These are phyloP conservation scores for Tetragonia tetragonoides DNA, from an alignment of 148 eudicot species.

Conservation along the genomic window DNA sequence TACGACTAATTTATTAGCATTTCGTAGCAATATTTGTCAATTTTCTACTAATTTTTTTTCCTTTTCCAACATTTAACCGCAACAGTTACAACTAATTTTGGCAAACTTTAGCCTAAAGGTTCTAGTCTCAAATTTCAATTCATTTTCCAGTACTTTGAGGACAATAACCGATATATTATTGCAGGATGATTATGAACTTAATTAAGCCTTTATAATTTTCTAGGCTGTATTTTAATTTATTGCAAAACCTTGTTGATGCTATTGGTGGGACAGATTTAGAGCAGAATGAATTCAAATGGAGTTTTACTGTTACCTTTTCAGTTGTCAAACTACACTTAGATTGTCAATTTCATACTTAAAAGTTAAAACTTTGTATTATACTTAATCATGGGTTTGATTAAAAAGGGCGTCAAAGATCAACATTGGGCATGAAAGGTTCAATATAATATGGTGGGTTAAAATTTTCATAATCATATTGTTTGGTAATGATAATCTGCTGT, in stretches of 20 bases:
- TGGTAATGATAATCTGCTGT: not conserved
- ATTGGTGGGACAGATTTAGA: not conserved
- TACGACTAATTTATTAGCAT: no score
- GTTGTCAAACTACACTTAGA: not conserved
- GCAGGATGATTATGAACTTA: not conserved
- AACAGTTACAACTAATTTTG: no score
- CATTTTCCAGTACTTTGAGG: not conserved
- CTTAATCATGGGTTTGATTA: constrained; percentile 2
- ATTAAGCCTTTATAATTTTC: not conserved
- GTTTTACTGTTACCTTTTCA: not conserved
- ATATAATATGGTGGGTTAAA: not conserved
- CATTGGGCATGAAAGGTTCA: not conserved
- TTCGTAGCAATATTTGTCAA: no score
- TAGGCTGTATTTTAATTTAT: not conserved
- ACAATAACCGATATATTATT: not conserved
- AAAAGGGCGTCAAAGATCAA: not conserved
- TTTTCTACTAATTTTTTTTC: no score
- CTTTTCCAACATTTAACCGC: no score
- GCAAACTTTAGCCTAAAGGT: no score
- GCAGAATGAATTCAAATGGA: not conserved
- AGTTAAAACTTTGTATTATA: not conserved
- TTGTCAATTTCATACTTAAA: not conserved
- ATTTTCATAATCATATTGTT: not conserved
- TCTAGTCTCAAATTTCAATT: no score
- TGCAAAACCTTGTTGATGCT: not conserved